Evolutionary conservation across 768 basidiomycete species (phyloP), one percentile per base, ranked within the genome.

Genomic region (Suillus subalutaceus): DNA sequence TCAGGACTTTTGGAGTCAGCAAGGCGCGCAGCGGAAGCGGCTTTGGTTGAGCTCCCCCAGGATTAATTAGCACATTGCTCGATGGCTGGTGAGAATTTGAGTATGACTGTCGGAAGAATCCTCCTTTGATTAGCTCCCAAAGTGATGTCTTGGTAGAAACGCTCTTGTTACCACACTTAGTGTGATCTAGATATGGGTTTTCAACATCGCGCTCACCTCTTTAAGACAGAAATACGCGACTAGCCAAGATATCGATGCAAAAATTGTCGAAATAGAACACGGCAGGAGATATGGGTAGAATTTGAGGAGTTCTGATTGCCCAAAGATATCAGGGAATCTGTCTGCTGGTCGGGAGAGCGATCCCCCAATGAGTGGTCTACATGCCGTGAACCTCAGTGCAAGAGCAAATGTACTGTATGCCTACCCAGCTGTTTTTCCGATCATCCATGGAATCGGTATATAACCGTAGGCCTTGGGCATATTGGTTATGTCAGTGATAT

Each of bases 261-360:
- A 83, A 1, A 83, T 84, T 1, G 87, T 88, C 2, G 88, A 79
- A 20, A 90, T 83, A 18, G 87, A 81, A 70, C 90, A 91, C 0
- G 90, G 85, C 20, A 92, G 80, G 72, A 91, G 90, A 75, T 93
- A 93, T 0, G 92, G 90, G 74, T 89, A 89, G 61, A 82, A 72
- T 69, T 80, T 82, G 82, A 88, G 84, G 69, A 93, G 90, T 12
- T 70, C 68, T 4, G 79, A 81, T 40, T 77, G 66, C 58, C 88
- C 88, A 66, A 93, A 92, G 1, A 82, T 65, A 2, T 67, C 69
- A 2, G 90, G 90, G 73, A 90, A 91, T 30, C 35, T 26, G 26
- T 26, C 26, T 26, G 26, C 26, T 26, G 26, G 26, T 26, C 26
- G 26, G 26, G 26, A 26, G 26, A 26, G 26, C 26, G 26, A 26